phyloP scores from a whole-genome alignment of 2,329 filamentous ascomycete genomes.

The Aureobasidium leucospermi region DNA sequence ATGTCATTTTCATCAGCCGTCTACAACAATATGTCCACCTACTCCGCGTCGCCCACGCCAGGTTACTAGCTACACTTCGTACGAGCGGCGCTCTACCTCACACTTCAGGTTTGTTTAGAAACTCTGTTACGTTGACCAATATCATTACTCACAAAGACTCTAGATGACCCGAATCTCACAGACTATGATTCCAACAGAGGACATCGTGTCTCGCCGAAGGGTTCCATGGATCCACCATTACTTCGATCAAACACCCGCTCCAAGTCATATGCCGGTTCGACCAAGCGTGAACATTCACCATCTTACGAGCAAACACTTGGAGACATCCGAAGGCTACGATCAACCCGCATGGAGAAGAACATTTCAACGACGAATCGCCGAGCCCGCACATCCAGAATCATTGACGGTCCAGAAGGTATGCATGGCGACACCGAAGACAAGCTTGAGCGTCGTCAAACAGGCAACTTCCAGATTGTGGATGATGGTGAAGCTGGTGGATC shows the following conservation, averaged over 20 bases:
- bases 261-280: constrained; percentile 61
- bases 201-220: constrained; percentile 44
- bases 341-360: constrained; percentile 89
- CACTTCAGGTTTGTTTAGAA: constrained; percentile 48
- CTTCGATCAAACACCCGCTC: constrained; percentile 62
- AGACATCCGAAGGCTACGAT: constrained; percentile 84
- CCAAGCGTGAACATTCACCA: constrained; percentile 49
- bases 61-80: constrained; percentile 78
- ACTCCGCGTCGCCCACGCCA: constrained; percentile 80
- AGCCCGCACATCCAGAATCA: constrained; percentile 81
- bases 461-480: constrained; percentile 68
- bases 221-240: constrained; percentile 41
- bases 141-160: constrained; percentile 13
- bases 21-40: constrained; percentile 93
- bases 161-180: constrained; percentile 62
- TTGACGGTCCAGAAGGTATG: constrained; percentile 74
- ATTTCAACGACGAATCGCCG: constrained; percentile 88
- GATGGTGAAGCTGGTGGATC: constrained; percentile 62
- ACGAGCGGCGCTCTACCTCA: constrained; percentile 74
- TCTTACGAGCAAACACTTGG: constrained; percentile 94
- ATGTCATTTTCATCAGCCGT: constrained; percentile 71
- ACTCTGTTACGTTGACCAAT: constrained; percentile 11
- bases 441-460: constrained; percentile 34
- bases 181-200: constrained; percentile 62
- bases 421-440: constrained; percentile 66